A percentile compares a stretch with the other conserved stretches of the same genome.
These are phyloP conservation scores for Salix arbutifolia DNA, from an alignment of 345 rosid genomes.

Conservation along the genomic window DNA sequence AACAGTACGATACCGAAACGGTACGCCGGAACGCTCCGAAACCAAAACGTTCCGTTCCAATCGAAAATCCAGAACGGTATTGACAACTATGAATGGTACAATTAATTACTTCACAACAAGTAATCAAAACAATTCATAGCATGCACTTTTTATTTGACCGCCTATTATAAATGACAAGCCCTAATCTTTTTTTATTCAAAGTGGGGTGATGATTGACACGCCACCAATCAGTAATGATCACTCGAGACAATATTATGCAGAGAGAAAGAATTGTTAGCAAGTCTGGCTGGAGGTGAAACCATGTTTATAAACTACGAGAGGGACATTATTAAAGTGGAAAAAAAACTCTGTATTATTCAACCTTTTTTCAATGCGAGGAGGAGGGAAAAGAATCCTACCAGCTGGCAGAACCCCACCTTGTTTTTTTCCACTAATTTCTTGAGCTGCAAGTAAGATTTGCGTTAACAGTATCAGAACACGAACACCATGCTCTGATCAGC, in stretches of 20 bases:
- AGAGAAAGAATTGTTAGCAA: not conserved
- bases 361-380: not conserved
- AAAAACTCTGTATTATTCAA: not conserved
- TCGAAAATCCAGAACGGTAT: no score
- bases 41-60: no score
- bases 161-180: no score
- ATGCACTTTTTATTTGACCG: not conserved
- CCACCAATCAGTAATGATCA: not conserved
- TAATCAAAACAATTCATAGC: no score
- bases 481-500: not conserved
- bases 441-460: slow-evolving; percentile 14
- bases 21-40: no score
- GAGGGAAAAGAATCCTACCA: slow-evolving; percentile 23
- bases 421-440: slow-evolving; percentile 29
- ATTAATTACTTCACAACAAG: no score
- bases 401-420: slow-evolving; percentile 17
- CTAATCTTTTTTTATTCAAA: not conserved
- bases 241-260: not conserved
- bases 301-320: no score
- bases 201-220: not conserved
- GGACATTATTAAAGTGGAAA: not conserved
- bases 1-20: no score
- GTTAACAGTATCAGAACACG: slow-evolving; percentile 13
- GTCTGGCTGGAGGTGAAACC: not conserved
- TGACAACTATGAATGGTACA: no score